These are phyloP conservation scores for Xylariaceae sp. DNA, from an alignment of 2,329 filamentous ascomycete genomes.

Conservation along the genomic window DNA sequence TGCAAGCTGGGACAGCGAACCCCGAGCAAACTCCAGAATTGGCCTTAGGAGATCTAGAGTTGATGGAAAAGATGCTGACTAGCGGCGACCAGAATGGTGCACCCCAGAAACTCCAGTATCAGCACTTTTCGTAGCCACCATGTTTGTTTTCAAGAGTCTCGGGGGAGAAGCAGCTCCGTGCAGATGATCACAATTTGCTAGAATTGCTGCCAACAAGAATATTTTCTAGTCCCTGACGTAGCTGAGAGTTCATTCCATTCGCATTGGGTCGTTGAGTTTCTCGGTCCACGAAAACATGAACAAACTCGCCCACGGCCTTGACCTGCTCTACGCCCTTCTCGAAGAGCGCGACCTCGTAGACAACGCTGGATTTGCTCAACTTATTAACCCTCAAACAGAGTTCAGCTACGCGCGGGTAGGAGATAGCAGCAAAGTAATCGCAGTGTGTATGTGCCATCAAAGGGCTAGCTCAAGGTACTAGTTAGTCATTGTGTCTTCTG, in stretches of 20 bases:
- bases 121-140: conserved; percentile 19
- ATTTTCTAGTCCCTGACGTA: conserved; percentile 57
- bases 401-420: conserved; percentile 78
- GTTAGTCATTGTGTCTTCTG: no score
- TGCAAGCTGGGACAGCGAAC: conserved; percentile 44
- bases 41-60: conserved; percentile 57
- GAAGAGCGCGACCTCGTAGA: conserved; percentile 87
- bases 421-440: conserved; percentile 77
- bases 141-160: neutral
- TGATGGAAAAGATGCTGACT: conserved; percentile 48
- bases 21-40: conserved; percentile 51
- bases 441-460: conserved; percentile 82
- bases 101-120: conserved; percentile 35
- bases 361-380: conserved; percentile 80
- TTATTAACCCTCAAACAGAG: conserved; percentile 78
- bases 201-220: conserved; percentile 36
- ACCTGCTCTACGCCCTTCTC: conserved; percentile 67
- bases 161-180: neutral
- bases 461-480: no score
- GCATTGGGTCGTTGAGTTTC: conserved; percentile 62
- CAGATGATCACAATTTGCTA: conserved; percentile 21
- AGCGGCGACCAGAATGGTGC: conserved; percentile 42
- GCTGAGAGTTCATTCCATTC: conserved; percentile 56
- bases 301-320: conserved; percentile 79
- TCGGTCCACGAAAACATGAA: conserved; percentile 85